Evolutionary conservation across 768 basidiomycete species (phyloP).

Genomic region (Postia placenta): DNA sequence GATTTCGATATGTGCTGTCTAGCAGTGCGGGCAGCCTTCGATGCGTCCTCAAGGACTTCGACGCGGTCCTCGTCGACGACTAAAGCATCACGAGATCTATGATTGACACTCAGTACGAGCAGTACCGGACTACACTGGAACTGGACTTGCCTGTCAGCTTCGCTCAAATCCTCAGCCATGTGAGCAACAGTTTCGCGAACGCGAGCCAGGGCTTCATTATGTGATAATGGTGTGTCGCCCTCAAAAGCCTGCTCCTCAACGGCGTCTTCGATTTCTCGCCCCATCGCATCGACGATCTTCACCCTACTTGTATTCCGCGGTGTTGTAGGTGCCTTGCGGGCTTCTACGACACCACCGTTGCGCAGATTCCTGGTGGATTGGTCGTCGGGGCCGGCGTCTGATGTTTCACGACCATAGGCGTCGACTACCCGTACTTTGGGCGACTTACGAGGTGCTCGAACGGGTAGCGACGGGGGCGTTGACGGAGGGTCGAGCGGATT

Average conservation of each 20-base stretch:
- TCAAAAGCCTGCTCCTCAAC: conserved; percentile 16
- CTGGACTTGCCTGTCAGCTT: conserved; percentile 55
- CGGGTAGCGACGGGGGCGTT: conserved; percentile 20
- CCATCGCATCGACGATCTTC: conserved; percentile 67
- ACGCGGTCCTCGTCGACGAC: conserved; percentile 39
- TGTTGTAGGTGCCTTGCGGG: conserved; percentile 13
- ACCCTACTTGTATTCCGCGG: conserved; percentile 34
- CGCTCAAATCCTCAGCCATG: conserved; percentile 49
- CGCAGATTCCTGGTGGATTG: conserved; percentile 5
- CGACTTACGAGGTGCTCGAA: conserved; percentile 38
- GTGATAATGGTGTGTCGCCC: conserved; percentile 26
- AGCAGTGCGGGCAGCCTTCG: conserved; percentile 43
- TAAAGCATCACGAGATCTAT: conserved; percentile 33
- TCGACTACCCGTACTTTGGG: conserved; percentile 60
- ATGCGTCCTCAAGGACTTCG: conserved; percentile 39
- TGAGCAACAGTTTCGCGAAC: conserved; percentile 55
- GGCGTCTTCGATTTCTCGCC: conserved; percentile 41
- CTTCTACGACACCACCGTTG: conserved; percentile 1
- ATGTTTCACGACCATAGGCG: conserved; percentile 53
- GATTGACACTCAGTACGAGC: no score
- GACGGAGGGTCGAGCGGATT: conserved; percentile 14
- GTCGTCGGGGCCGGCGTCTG: conserved; percentile 1
- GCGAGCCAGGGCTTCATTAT: conserved; percentile 47
- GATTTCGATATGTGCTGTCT: conserved; percentile 40
- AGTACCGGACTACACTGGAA: no score